Percentiles rank a stretch among this genome's conserved stretches.
These are phyloP conservation scores for Chaetothyriales sp. DNA, from an alignment of 2,329 filamentous ascomycete genomes.

Conservation along the genomic window DNA sequence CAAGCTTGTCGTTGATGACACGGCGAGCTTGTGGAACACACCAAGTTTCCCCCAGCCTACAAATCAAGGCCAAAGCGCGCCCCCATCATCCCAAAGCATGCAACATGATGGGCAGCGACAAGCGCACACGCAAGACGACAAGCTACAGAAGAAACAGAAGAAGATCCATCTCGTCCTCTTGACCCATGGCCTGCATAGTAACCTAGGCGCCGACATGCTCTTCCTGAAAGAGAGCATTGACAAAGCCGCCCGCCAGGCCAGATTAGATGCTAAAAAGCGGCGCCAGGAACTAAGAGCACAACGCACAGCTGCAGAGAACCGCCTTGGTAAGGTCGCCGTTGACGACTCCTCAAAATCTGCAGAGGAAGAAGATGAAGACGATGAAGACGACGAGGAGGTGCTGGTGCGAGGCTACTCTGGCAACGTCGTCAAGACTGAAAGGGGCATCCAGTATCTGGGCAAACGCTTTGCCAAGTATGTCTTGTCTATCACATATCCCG, in stretches of 20 bases:
- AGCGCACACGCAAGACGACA: constrained; percentile 12
- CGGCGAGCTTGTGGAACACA: constrained; percentile 81
- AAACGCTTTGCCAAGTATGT: constrained; percentile 88
- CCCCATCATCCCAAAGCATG: constrained; percentile 13
- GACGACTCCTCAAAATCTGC: constrained; percentile 11
- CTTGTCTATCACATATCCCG: constrained; percentile 77
- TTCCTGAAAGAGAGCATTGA: constrained; percentile 97
- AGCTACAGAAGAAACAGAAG: constrained; percentile 43
- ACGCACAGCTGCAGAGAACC: constrained; percentile 19
- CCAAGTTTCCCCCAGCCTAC: constrained; percentile 59
- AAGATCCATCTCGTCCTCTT: constrained; percentile 82
- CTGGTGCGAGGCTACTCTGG: constrained; percentile 42
- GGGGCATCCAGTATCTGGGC: constrained; percentile 90
- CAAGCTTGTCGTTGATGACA: constrained; percentile 69
- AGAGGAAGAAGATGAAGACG: constrained; percentile 57
- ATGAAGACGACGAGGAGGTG: constrained; percentile 38
- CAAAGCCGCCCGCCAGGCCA: constrained; percentile 58
- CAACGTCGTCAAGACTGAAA: constrained; percentile 61
- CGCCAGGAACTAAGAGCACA: constrained; percentile 36
- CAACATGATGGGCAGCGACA: constrained; percentile 11
- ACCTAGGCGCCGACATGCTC: constrained; percentile 89
- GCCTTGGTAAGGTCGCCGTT: constrained; percentile 8
- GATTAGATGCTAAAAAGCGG: constrained; percentile 50
- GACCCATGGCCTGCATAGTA: constrained; percentile 91
- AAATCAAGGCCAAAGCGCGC: constrained; percentile 18